These are phyloP conservation scores for Cyclotella cryptica DNA, from an alignment of 108 stramenopile species.

Conservation along the genomic window DNA sequence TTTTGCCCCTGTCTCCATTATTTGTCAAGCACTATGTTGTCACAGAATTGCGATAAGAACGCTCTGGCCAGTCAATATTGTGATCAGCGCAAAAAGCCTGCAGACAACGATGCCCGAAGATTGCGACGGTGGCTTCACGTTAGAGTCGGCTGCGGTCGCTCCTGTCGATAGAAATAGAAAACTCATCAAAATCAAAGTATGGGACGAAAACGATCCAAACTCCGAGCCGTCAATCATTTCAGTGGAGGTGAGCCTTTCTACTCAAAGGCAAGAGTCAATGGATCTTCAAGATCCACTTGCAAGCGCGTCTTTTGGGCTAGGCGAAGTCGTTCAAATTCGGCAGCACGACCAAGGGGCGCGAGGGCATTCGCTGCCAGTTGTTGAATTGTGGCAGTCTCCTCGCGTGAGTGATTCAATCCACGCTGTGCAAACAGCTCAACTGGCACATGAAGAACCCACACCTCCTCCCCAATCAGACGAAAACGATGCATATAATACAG, in stretches of 20 bases:
- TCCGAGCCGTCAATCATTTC: background rate
- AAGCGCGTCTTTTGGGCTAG: background rate
- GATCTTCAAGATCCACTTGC: background rate
- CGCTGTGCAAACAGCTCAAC: background rate
- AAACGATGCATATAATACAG: background rate
- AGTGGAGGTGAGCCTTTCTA: constrained; percentile 9
- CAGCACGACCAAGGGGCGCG: background rate
- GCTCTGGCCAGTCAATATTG: no score
- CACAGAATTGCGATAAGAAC: no score
- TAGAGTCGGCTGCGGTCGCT: no score
- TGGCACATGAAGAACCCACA: background rate
- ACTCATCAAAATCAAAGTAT: constrained; percentile 19
- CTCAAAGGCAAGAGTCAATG: background rate
- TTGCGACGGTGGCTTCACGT: no score
- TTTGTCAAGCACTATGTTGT: no score
- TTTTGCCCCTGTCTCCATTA: no score
- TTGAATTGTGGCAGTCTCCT: constrained; percentile 9
- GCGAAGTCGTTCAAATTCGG: background rate
- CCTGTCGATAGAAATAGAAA: background rate
- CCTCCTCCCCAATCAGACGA: background rate
- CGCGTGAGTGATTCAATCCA: background rate
- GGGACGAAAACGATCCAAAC: background rate
- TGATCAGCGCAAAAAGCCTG: no score
- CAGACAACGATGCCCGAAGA: no score
- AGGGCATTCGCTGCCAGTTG: background rate